phyloP scores from a whole-genome alignment of 768 basidiomycete species.

The Hypsizygus marmoreus region DNA sequence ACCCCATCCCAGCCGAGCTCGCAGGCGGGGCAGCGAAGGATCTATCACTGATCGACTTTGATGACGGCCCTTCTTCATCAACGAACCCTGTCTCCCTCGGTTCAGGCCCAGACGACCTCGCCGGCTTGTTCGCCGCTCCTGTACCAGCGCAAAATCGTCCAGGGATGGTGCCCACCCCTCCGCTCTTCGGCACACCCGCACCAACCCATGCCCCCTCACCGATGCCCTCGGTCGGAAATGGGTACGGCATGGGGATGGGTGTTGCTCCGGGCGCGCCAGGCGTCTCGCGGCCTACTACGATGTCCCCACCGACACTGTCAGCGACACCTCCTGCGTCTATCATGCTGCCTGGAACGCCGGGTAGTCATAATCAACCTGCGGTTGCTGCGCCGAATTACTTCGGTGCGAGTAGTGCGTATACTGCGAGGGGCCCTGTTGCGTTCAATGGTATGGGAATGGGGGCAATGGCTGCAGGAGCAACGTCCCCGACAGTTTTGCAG shows the following conservation, averaged over 20 bases:
- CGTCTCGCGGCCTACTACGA: slow-evolving; percentile 17
- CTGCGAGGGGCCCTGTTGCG: slow-evolving; percentile 18
- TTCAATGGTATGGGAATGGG: slow-evolving; percentile 22
- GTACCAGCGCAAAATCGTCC: slow-evolving; percentile 1
- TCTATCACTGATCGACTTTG: slow-evolving; percentile 76
- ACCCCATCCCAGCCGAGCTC: slow-evolving; percentile 68
- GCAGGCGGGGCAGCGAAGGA: slow-evolving; percentile 34
- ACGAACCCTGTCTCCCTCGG: slow-evolving; percentile 19
- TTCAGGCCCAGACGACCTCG: slow-evolving; percentile 54
- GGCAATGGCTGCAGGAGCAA: slow-evolving; percentile 15
- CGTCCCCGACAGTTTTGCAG: slow-evolving; percentile 9
- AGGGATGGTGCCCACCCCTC: slow-evolving; percentile 12
- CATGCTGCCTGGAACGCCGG: slow-evolving; percentile 38
- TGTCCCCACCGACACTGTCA: slow-evolving; percentile 26
- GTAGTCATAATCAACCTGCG: slow-evolving; percentile 14
- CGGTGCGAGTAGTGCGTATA: slow-evolving; percentile 18
- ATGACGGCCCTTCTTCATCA: slow-evolving; percentile 44
- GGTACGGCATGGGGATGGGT: slow-evolving; percentile 13
- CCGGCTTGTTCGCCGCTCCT: slow-evolving; percentile 54
- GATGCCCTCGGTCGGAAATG: slow-evolving; percentile 5
- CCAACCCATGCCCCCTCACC: slow-evolving; percentile 26
- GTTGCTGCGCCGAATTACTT: slow-evolving; percentile 31
- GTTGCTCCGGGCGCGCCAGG: slow-evolving; percentile 18
- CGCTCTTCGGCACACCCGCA: slow-evolving; percentile 22
- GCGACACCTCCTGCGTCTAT: slow-evolving; percentile 42